Evolutionary conservation across 2,329 filamentous ascomycete genomes (phyloP).

Genomic region (Cytospora paraplurivora): DNA sequence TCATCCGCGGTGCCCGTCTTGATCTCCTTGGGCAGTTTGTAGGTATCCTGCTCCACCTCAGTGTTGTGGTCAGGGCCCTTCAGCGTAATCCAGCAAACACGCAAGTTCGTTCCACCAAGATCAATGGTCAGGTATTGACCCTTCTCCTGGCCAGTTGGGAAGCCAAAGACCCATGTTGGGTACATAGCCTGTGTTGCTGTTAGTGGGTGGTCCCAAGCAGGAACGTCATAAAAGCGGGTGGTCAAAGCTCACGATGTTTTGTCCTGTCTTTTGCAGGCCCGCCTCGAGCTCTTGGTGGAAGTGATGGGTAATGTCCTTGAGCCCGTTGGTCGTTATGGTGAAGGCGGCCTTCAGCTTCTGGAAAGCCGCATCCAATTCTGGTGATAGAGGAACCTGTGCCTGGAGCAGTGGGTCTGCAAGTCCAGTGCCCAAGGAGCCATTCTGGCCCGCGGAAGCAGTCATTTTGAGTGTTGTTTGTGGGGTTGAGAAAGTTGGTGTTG

Average conservation of each 20-base stretch:
- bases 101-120: slow-evolving; percentile 40
- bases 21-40: slow-evolving; percentile 67
- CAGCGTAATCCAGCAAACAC: slow-evolving; percentile 39
- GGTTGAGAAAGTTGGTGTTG: neutral
- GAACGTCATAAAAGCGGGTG: neutral
- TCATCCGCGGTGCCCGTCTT: slow-evolving; percentile 66
- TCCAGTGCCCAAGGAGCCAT: no score
- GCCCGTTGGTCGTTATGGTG: slow-evolving; percentile 16
- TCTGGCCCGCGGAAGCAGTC: neutral
- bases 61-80: slow-evolving; percentile 44
- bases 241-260: slow-evolving; percentile 18
- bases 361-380: slow-evolving; percentile 4
- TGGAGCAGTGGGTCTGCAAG: neutral
- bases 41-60: slow-evolving; percentile 70
- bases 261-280: slow-evolving; percentile 15
- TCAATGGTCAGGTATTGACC: slow-evolving; percentile 43
- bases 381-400: slow-evolving; percentile 9
- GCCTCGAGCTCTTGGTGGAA: slow-evolving; percentile 22
- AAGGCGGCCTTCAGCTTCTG: slow-evolving; percentile 12
- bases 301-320: slow-evolving; percentile 15
- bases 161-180: slow-evolving; percentile 24
- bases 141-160: slow-evolving; percentile 79
- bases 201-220: neutral
- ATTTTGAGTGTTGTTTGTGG: neutral
- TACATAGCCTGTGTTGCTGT: slow-evolving; percentile 21